Evolutionary conservation across 2,329 filamentous ascomycete species (phyloP).

Genomic region (Sporothrix brasiliensis): DNA sequence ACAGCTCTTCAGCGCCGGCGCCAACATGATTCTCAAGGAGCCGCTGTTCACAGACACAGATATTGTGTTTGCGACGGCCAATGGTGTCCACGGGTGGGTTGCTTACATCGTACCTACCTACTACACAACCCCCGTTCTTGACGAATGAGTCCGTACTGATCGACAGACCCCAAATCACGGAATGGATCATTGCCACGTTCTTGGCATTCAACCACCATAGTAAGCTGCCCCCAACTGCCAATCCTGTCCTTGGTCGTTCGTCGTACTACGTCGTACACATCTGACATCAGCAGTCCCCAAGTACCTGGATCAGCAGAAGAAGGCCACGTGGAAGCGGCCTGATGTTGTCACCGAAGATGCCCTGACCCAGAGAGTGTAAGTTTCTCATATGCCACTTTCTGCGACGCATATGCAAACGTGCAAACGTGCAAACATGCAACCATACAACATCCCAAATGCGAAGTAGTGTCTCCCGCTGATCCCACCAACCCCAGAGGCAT

Average conservation of each 20-base stretch:
- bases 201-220: conserved; percentile 53
- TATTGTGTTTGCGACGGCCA: conserved; percentile 57
- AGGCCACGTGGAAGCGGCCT: conserved; percentile 49
- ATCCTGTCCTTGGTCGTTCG: neutral
- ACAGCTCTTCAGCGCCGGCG: conserved; percentile 59
- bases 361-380: conserved; percentile 55
- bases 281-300: conserved; percentile 45
- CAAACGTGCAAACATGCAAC: too few species aligned
- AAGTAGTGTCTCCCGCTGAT: neutral
- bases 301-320: conserved; percentile 51
- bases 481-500: conserved; percentile 48
- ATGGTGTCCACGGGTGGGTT: conserved; percentile 60
- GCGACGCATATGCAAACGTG: too few species aligned
- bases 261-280: neutral
- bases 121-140: neutral
- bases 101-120: too few species aligned
- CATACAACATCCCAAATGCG: too few species aligned
- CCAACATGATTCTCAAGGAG: conserved; percentile 52
- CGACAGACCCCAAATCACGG: conserved; percentile 57
- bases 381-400: conserved; percentile 3
- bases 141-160: neutral
- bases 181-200: conserved; percentile 59
- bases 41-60: conserved; percentile 56
- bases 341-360: conserved; percentile 47
- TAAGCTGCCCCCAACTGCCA: conserved; percentile 40